These are phyloP conservation scores for Botrytis squamosa DNA, from an alignment of 2,329 filamentous ascomycete genomes.

Conservation along the genomic window DNA sequence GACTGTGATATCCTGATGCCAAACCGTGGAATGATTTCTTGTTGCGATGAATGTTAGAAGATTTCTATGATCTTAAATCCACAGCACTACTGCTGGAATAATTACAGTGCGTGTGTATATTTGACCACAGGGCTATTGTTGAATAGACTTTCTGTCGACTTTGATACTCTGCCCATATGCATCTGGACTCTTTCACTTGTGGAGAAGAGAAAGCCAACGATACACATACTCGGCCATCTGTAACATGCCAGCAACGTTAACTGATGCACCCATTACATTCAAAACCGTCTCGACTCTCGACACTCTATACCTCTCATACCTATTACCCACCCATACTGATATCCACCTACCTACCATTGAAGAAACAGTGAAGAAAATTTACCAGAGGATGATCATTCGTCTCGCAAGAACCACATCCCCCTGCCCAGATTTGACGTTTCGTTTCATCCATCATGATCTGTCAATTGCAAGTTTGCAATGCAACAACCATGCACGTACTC, in stretches of 20 bases:
- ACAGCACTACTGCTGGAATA: not conserved
- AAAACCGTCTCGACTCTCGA: not conserved
- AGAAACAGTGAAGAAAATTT: not conserved
- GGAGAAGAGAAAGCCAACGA: slow-evolving; percentile 12
- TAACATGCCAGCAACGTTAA: slow-evolving; percentile 3
- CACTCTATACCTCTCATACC: not conserved
- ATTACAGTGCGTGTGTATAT: not conserved
- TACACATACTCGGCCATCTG: slow-evolving; percentile 9
- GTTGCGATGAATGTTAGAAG: not conserved
- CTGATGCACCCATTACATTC: not conserved
- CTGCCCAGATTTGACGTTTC: not conserved
- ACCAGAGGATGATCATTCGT: not conserved
- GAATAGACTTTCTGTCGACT: not conserved
- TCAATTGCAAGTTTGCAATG: slow-evolving; percentile 2
- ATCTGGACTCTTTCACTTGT: not conserved
- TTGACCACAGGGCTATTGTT: not conserved
- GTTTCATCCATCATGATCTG: slow-evolving; percentile 14
- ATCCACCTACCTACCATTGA: not conserved
- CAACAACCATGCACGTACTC: not conserved
- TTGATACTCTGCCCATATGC: not conserved
- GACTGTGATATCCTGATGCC: not conserved
- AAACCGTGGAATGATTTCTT: not conserved
- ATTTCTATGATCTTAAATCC: not conserved
- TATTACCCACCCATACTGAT: not conserved
- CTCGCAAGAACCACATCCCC: not conserved